These are phyloP conservation scores for Solanum sejunctum DNA, from an alignment of 257 asterid genomes.

Conservation along the genomic window DNA sequence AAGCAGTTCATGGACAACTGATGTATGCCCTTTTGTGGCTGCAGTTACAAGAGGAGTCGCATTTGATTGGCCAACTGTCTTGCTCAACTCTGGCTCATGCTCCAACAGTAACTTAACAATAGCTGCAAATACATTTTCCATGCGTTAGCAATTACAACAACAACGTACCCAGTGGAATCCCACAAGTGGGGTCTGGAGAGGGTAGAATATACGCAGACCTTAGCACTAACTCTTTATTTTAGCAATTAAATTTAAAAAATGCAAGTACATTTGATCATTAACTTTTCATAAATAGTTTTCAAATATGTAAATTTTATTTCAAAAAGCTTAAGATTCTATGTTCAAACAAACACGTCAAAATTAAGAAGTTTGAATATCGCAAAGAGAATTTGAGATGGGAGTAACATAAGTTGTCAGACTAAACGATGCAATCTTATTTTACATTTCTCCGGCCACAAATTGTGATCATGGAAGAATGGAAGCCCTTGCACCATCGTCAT, in stretches of 20 bases:
- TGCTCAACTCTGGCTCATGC: conserved; percentile 43
- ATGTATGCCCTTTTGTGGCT: conserved; percentile 52
- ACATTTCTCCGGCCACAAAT: neutral
- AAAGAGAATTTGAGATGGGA: neutral
- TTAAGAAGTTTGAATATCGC: no score
- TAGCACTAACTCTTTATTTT: neutral
- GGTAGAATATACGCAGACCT: no score
- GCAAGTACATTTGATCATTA: no score
- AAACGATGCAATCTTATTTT: neutral
- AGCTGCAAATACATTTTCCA: conserved; percentile 18
- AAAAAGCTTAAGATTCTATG: no score
- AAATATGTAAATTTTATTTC: no score
- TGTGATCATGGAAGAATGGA: no score
- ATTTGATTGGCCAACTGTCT: conserved; percentile 51
- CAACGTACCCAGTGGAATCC: no score
- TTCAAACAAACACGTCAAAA: no score
- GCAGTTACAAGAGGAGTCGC: conserved; percentile 70
- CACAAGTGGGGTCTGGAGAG: no score
- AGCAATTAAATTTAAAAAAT: neutral
- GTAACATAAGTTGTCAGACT: neutral
- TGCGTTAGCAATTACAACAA: neutral
- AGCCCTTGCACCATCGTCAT: no score
- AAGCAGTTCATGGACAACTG: conserved; percentile 48
- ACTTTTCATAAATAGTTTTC: neutral
- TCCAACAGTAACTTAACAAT: conserved; percentile 51